Evolutionary conservation across 768 basidiomycete species (phyloP), one percentile per base, ranked within the genome.

Genomic region (Neoboletus brunneissimus): DNA sequence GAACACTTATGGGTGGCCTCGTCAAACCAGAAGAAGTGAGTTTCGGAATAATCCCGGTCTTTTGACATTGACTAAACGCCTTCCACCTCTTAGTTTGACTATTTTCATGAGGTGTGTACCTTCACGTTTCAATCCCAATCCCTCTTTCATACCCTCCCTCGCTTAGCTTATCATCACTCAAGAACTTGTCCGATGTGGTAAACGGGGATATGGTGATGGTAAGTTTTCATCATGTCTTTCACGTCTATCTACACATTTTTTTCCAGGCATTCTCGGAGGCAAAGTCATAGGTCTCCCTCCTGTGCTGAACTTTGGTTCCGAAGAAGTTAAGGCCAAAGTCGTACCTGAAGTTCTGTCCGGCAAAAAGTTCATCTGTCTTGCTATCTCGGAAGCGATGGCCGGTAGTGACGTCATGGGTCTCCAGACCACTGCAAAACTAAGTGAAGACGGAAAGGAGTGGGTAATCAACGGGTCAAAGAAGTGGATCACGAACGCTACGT

Each of bases 401-500:
- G 87, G 84, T 9, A 82, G 80, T 51, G 89, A 91, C 57, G 88
- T 91, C 15, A 66, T 73, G 61, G 86, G 87, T 35, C 72, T 87
- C 35, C 76, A 77, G 65, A 87, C 86, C 6, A 79, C 76, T 2
- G 88, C 88, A 0, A 79, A 67, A 64, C 81, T 85, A 66, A 83
- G 76, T 18, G 81, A 79, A 45, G 88, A 89, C 64, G 88, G 87
- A 32, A 86, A 82, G 61, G 73, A 79, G 63, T 89, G 81, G 79
- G 83, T 83, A 43, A 79, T 91, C 57, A 86, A 84, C 59, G 88
- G 89, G 50, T 88, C 85, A 58, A 92, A 87, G 78, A 87, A 86
- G 73, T 85, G 82, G 83, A 84, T 84, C 64, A 85, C 85, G 27
- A 87, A 86, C 58, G 81, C 78, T 54, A 72, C 72, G 73, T 79